Evolutionary conservation across 805 yeast species (phyloP), one percentile per base, ranked within the genome.

Genomic region (Ogataea zsoltii): DNA sequence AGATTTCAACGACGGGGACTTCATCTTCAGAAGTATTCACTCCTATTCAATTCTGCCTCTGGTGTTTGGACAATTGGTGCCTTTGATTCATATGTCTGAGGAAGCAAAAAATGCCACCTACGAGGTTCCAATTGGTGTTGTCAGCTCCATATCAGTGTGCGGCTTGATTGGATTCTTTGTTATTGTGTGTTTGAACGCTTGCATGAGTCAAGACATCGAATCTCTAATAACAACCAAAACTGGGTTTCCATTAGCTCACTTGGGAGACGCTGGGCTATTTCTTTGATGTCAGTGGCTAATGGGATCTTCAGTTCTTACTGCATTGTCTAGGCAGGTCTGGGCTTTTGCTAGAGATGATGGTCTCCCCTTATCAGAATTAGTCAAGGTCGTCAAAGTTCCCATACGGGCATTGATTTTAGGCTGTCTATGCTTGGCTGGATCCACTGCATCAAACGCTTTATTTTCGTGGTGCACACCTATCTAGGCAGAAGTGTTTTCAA

Each of bases 331-430:
- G 62, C 89, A 83, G 62, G 72, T 82, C 38, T 84, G 85, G 80
- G 88, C 89, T 1, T 82, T 83, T 61, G 81, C 88, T 29, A 77
- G 92, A 67, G 92, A 85, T 62, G 82, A 83, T 55, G 90, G 89
- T 12, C 70, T 85, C 45, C 91, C 91, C 6, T 68, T 82, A 49
- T 72, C 83, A 11, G 63, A 70, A 35, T 69, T 69, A 58, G 72
- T 85, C 50, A 79, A 82, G 52, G 75, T 68, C 33, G 86, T 77
- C 31, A 70, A 75, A 12, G 85, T 82, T 23, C 92, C 94, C 14
- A 63, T 82, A 19, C 72, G 82, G 5, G 71, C 77, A 11, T 58
- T 78, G 7, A 44, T 75, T 9, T 54, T 83, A 16, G 89, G 89
- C 7, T 70, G 78, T 43, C 67, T 84, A 48, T 76, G 80, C 46